Conservation (phyloP, 2,329 filamentous ascomycete species). For the Leptodontidium sp. region DNA sequence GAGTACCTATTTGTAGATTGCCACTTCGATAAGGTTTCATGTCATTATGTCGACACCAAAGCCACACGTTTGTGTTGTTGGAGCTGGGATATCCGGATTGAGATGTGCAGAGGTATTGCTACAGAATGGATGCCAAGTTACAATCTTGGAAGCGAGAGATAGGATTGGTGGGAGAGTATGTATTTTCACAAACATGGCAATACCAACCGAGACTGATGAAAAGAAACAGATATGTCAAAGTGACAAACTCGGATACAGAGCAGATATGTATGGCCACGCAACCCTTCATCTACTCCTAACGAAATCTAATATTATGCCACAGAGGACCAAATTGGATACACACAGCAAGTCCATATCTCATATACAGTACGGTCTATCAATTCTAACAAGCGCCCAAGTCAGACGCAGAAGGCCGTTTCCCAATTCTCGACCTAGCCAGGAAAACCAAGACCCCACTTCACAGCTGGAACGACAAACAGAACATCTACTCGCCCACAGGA, state of each 20-base stretch:
- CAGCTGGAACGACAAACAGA: conserved; percentile 56
- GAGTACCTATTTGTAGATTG: too few relatives aligned
- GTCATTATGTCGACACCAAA: conserved; percentile 27
- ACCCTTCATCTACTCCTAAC: neutral
- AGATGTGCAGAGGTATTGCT: conserved; percentile 64
- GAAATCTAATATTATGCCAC: neutral
- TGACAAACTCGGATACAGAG: conserved; percentile 40
- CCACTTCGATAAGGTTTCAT: too few relatives aligned
- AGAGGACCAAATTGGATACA: conserved; percentile 46
- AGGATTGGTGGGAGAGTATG: conserved; percentile 58
- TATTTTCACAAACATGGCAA: neutral
- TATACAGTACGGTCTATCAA: neutral
- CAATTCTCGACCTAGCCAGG: conserved; percentile 60
- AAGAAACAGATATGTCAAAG: conserved; percentile 30
- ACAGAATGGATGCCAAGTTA: conserved; percentile 60
- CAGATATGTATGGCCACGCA: conserved; percentile 42
- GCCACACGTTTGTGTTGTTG: conserved; percentile 54
- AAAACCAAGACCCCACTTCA: conserved; percentile 56
- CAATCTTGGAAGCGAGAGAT: conserved; percentile 63
- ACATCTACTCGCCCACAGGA: conserved; percentile 54
- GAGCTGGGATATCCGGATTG: conserved; percentile 64
- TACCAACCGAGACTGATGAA: neutral
- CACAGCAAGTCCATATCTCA: conserved; percentile 19
- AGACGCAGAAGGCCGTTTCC: conserved; percentile 53
- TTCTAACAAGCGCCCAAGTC: conserved; percentile 2